phyloP scores from a whole-genome alignment of 257 asterid species.

The Verbena officinalis region DNA sequence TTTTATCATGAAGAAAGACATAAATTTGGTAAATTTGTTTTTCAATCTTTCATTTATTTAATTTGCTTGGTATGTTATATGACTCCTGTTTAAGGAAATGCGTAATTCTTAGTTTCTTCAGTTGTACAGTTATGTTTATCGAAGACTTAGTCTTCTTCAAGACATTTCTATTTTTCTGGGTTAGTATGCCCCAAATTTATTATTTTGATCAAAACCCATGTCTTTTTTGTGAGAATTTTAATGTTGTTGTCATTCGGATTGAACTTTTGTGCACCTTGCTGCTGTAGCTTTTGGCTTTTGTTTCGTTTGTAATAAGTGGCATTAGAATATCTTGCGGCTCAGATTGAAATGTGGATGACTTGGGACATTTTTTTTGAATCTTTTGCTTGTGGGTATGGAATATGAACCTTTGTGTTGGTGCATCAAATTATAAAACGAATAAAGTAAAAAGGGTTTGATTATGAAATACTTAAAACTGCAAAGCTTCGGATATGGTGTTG shows the following conservation, averaged over 20 bases:
- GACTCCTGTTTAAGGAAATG: slow-evolving; percentile 2
- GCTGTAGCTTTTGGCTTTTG: slow-evolving; percentile 22
- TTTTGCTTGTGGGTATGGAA: slow-evolving; percentile 24
- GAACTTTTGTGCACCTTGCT: slow-evolving; percentile 7
- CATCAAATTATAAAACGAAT: slow-evolving; percentile 14
- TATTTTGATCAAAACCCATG: neutral
- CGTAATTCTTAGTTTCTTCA: slow-evolving; percentile 10
- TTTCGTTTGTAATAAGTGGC: neutral
- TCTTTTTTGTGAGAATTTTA: slow-evolving; percentile 19
- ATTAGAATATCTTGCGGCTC: neutral
- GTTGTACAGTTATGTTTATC: slow-evolving; percentile 2
- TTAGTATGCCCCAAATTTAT: slow-evolving; percentile 6
- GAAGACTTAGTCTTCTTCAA: slow-evolving; percentile 16
- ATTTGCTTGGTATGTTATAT: neutral
- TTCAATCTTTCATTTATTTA: neutral
- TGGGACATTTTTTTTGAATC: neutral
- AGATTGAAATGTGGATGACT: neutral
- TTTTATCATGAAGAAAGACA: neutral
- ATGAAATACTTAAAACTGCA: slow-evolving; percentile 19
- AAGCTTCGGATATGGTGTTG: slow-evolving; percentile 13
- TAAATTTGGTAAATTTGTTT: neutral
- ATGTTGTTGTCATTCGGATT: slow-evolving; percentile 13
- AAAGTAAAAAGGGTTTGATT: slow-evolving; percentile 8
- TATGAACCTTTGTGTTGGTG: neutral
- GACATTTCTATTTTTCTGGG: neutral